Evolutionary conservation across 805 yeast species (phyloP).

Genomic region (Candida cerambycidarum): DNA sequence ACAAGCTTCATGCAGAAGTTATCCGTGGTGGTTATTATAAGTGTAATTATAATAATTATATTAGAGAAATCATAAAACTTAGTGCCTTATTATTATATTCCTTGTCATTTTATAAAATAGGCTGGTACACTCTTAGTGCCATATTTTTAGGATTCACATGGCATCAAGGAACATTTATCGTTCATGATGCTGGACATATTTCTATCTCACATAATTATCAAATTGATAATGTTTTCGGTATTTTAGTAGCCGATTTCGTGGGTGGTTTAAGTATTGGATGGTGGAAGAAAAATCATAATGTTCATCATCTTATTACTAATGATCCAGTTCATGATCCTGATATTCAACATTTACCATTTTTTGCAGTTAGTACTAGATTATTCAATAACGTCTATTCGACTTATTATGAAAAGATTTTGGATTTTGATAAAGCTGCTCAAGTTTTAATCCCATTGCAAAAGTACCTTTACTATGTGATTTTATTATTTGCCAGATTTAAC

Average conservation of each 20-base stretch:
- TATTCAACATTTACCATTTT: slow-evolving; percentile 89
- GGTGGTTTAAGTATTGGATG: slow-evolving; percentile 93
- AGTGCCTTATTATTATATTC: slow-evolving; percentile 50
- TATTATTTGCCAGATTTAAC: slow-evolving; percentile 83
- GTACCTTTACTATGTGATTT: slow-evolving; percentile 72
- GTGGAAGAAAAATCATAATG: slow-evolving; percentile 95
- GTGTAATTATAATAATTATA: slow-evolving; percentile 73
- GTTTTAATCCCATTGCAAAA: slow-evolving; percentile 62
- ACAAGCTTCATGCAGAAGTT: slow-evolving; percentile 55
- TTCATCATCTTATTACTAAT: slow-evolving; percentile 89
- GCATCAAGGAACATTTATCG: slow-evolving; percentile 88
- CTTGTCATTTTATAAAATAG: slow-evolving; percentile 46
- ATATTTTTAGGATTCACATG: slow-evolving; percentile 69
- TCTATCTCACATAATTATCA: slow-evolving; percentile 80
- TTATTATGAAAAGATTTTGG: slow-evolving; percentile 65
- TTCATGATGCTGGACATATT: slow-evolving; percentile 88
- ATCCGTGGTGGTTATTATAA: slow-evolving; percentile 62
- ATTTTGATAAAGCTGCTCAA: slow-evolving; percentile 68
- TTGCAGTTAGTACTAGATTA: slow-evolving; percentile 75
- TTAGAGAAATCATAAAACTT: slow-evolving; percentile 66
- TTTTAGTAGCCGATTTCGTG: slow-evolving; percentile 67
- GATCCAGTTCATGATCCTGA: slow-evolving; percentile 95
- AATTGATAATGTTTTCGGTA: slow-evolving; percentile 71
- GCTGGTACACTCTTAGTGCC: slow-evolving; percentile 57
- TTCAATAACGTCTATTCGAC: slow-evolving; percentile 75